phyloP scores from a whole-genome alignment of 2,329 filamentous ascomycete species.

The Rhinocladiella similis region DNA sequence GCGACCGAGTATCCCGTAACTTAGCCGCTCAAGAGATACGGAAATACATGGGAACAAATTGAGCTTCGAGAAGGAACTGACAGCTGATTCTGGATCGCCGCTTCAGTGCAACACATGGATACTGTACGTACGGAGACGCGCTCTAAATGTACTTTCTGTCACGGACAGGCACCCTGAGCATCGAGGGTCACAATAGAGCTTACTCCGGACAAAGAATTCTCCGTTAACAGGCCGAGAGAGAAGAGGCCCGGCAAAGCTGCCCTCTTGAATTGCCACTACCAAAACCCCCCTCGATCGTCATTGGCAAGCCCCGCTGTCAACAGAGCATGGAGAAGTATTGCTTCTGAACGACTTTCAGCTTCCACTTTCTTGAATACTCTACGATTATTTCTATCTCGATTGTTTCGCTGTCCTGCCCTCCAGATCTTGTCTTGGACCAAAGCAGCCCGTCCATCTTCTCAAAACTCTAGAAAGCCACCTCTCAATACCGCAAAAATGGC shows the following conservation, averaged over 20 bases:
- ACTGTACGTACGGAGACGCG: too few species aligned
- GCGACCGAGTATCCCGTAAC: too few species aligned
- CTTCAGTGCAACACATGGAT: too few species aligned
- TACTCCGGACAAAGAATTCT: too few species aligned
- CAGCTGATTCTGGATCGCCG: too few species aligned
- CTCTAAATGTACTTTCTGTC: too few species aligned
- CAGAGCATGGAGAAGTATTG: constrained; percentile 12
- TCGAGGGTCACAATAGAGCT: too few species aligned
- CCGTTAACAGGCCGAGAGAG: constrained; percentile 2
- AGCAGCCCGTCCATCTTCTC: not conserved
- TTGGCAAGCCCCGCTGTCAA: constrained; percentile 25
- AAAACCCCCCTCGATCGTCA: constrained; percentile 6
- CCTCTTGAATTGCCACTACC: not conserved
- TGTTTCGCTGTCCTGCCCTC: not conserved
- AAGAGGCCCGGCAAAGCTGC: constrained; percentile 16
- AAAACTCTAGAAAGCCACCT: not conserved
- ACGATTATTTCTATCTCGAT: not conserved
- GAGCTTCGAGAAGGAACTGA: too few species aligned
- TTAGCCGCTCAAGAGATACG: too few species aligned
- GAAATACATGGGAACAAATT: too few species aligned
- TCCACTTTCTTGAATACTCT: constrained; percentile 2
- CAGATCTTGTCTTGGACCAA: not conserved
- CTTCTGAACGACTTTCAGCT: not conserved
- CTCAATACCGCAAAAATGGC: constrained; percentile 64
- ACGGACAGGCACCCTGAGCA: too few species aligned